Evolutionary conservation across 352 stramenopile genomes (phyloP), one percentile per base, ranked within the genome.

Genomic region (Phytophthora aleatoria): DNA sequence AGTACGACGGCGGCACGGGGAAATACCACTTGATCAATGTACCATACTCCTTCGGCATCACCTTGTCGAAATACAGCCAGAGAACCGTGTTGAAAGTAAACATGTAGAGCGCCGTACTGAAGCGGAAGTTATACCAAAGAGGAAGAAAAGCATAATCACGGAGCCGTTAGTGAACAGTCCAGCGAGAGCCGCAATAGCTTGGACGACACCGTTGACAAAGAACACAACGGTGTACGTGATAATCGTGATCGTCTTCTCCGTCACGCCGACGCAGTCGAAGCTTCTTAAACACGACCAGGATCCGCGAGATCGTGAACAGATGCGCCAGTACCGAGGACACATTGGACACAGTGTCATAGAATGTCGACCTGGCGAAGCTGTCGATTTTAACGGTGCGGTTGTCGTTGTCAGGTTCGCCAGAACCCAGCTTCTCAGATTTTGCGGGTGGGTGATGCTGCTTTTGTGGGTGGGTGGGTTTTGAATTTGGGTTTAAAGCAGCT

Each of bases 41-140:
- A 36, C 95, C 95, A 52, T 94, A 99, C 52, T 98, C 89, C 26
- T 83, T 90, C 0, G 96, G 96, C 24, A 98, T 81, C 2, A 98
- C 91, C 6, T 88, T 76, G 64, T 97, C 93, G 1, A 98, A 71
- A 64, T 98, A 98, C 31, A 90, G 74, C 0, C 85, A 98, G 8
- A 98, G 42, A 6, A 98, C 57, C 13, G 79, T 77, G 71, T 98
- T 94, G 24, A 97, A 64, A 1, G 88, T 45, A 42, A 98, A 82
- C 64, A 97, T 88, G 43, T 54, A 66, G 3, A 98, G 44, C 9
- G 71, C 64, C 2, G 67, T 80, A 36, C 55, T 76, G 26, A 97
- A 71, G 38, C 98, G 76, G 57, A 92, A 92, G 67, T 90, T 92
- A 84, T 65, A 20, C 72, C 71, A 56, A 90, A 87, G 16, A 92